Percentiles rank a stretch among this genome's conserved stretches.
Conservation (phyloP, 2,329 filamentous ascomycete genomes). For the Zopfia rhizophila region DNA sequence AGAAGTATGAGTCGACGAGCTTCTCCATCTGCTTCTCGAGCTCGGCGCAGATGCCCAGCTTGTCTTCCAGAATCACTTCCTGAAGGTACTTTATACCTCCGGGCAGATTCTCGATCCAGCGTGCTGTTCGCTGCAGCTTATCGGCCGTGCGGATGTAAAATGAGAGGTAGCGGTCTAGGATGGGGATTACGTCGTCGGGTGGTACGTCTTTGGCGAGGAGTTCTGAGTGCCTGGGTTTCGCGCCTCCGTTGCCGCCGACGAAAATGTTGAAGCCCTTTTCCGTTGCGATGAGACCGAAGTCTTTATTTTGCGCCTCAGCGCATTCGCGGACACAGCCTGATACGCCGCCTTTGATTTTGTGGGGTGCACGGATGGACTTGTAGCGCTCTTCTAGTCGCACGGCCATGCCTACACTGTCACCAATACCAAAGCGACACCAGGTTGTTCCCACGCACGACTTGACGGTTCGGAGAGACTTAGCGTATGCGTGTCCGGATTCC, state of each 20-base stretch:
- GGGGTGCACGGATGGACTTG: constrained; percentile 87
- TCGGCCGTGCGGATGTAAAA: constrained; percentile 95
- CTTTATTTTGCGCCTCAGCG: constrained; percentile 91
- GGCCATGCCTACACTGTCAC: constrained; percentile 91
- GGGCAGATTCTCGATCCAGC: constrained; percentile 86
- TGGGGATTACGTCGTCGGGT: constrained; percentile 81
- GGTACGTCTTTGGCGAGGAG: constrained; percentile 87
- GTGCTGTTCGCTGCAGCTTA: constrained; percentile 86
- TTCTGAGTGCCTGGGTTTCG: constrained; percentile 83
- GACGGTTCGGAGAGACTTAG: constrained; percentile 86
- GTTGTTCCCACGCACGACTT: constrained; percentile 93
- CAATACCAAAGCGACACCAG: constrained; percentile 90
- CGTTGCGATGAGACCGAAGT: constrained; percentile 91
- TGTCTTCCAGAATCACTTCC: constrained; percentile 85
- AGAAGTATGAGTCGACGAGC: constrained; percentile 84
- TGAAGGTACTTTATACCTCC: constrained; percentile 86
- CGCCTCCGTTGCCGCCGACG: constrained; percentile 88
- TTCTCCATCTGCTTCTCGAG: constrained; percentile 90
- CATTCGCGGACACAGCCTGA: constrained; percentile 93
- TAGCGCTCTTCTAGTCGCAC: constrained; percentile 89
- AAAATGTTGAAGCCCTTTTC: constrained; percentile 96
- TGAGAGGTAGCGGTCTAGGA: constrained; percentile 88
- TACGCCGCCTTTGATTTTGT: constrained; percentile 92
- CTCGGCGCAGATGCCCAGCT: constrained; percentile 83
- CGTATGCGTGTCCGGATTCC: constrained; percentile 92